A percentile compares a stretch with the other conserved stretches of the same genome.
Evolutionary conservation across 2,329 filamentous ascomycete genomes (phyloP).

Genomic region (Botrytis porri): DNA sequence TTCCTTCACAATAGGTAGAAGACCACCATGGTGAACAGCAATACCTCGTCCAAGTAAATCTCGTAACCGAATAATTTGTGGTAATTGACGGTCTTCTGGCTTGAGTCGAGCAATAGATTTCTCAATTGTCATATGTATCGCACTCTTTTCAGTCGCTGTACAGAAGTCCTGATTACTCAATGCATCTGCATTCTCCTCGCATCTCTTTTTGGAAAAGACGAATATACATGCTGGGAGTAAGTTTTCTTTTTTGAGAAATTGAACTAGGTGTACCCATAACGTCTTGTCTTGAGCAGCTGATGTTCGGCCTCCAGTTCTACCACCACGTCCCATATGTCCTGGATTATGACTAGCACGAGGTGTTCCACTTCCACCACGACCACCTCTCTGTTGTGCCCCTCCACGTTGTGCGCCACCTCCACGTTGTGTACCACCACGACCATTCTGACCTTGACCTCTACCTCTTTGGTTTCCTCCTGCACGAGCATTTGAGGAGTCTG

Average conservation of each 20-base stretch:
- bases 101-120: constrained; percentile 90
- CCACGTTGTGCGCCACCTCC: constrained; percentile 48
- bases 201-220: constrained; percentile 96
- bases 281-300: constrained; percentile 94
- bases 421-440: constrained; percentile 49
- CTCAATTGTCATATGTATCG: constrained; percentile 96
- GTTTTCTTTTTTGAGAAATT: constrained; percentile 81
- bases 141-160: constrained; percentile 89
- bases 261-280: constrained; percentile 93
- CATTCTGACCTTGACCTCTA: constrained; percentile 46
- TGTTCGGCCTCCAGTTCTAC: constrained; percentile 79
- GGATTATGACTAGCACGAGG: constrained; percentile 52
- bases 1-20: constrained; percentile 96
- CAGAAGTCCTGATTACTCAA: constrained; percentile 94
- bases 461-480: constrained; percentile 54
- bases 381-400: constrained; percentile 51
- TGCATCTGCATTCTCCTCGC: constrained; percentile 95
- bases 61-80: constrained; percentile 83
- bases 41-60: constrained; percentile 86
- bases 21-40: constrained; percentile 91
- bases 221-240: constrained; percentile 94
- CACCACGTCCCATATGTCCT: constrained; percentile 87
- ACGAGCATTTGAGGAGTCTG: constrained; percentile 37
- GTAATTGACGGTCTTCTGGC: constrained; percentile 83
- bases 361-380: constrained; percentile 48